A percentile compares a stretch with the other conserved stretches of the same genome.
Conservation (phyloP, 192 early-diverging fungal genomes). For the Coemansia sp. region DNA sequence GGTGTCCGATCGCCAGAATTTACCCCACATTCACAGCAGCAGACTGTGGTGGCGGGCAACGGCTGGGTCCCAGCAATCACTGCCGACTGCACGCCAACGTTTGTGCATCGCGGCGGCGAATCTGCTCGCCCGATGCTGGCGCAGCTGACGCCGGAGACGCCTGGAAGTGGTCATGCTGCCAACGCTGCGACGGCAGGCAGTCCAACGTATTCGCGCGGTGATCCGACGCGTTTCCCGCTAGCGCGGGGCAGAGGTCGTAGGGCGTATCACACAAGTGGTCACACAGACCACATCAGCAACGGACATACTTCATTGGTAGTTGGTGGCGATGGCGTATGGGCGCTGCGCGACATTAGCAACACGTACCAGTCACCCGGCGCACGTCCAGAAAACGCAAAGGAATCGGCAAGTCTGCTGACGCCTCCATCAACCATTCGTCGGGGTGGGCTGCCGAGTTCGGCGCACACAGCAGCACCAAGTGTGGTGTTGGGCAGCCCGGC, state of each 20-base stretch:
- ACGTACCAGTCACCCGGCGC: constrained; percentile 11
- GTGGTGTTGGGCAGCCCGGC: not conserved
- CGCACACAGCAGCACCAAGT: not conserved
- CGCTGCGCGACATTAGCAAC: constrained; percentile 42
- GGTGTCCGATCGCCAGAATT: constrained; percentile 3
- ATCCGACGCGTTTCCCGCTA: not conserved
- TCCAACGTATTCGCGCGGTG: not conserved
- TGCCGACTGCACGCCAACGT: constrained; percentile 1
- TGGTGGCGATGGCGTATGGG: constrained; percentile 13
- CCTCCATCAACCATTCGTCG: constrained; percentile 28
- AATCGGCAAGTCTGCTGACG: constrained; percentile 20
- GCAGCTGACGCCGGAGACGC: constrained; percentile 13
- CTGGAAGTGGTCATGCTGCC: not conserved
- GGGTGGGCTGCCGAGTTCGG: not conserved
- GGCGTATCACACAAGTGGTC: not conserved
- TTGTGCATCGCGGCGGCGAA: not conserved
- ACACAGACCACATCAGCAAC: not conserved
- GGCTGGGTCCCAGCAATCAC: not conserved
- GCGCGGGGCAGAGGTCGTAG: not conserved
- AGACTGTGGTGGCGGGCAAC: not conserved
- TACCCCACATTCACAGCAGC: constrained; percentile 1
- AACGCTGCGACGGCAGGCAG: not conserved
- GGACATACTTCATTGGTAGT: constrained; percentile 2
- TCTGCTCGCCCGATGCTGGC: not conserved
- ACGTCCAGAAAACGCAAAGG: not conserved